A percentile compares a stretch with the other conserved stretches of the same genome.
Evolutionary conservation across 805 yeast species (phyloP).

Genomic region (Candida namnaoensis): DNA sequence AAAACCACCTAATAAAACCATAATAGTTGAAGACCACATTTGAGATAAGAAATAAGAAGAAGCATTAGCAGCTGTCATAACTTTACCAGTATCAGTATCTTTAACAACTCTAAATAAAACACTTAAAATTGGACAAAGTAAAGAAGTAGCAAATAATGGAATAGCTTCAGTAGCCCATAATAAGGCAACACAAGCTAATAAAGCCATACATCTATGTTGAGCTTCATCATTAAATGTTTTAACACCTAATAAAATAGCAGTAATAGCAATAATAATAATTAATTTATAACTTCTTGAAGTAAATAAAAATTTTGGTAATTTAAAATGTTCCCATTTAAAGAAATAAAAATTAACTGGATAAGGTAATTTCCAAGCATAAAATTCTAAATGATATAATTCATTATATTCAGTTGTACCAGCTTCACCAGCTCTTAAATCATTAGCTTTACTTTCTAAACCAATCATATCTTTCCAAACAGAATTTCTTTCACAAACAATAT

Average conservation of each 20-base stretch:
- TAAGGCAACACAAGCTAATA: constrained; percentile 71
- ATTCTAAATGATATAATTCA: constrained; percentile 24
- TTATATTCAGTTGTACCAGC: constrained; percentile 20
- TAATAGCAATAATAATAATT: constrained; percentile 37
- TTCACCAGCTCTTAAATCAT: constrained; percentile 22
- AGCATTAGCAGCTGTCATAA: constrained; percentile 56
- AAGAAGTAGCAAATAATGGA: constrained; percentile 84
- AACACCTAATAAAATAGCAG: constrained; percentile 45
- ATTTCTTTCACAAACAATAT: constrained; percentile 94
- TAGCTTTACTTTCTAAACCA: constrained; percentile 74
- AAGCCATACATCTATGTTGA: constrained; percentile 76
- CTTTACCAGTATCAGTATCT: constrained; percentile 37
- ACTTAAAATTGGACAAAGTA: constrained; percentile 73
- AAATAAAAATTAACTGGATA: constrained; percentile 16
- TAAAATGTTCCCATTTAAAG: constrained; percentile 20
- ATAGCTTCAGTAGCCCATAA: constrained; percentile 95
- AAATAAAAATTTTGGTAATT: constrained; percentile 39
- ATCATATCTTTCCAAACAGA: constrained; percentile 98
- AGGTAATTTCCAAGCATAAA: constrained; percentile 22
- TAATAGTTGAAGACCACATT: constrained; percentile 94
- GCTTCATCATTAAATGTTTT: constrained; percentile 51
- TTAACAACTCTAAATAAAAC: constrained; percentile 66
- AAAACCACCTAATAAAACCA: constrained; percentile 88
- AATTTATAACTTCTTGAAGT: constrained; percentile 41
- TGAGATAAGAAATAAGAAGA: constrained; percentile 67